Percentiles rank a stretch among this genome's conserved stretches.
Conservation (phyloP, 208 protist species). For the Jaenimonas drosophilae region DNA sequence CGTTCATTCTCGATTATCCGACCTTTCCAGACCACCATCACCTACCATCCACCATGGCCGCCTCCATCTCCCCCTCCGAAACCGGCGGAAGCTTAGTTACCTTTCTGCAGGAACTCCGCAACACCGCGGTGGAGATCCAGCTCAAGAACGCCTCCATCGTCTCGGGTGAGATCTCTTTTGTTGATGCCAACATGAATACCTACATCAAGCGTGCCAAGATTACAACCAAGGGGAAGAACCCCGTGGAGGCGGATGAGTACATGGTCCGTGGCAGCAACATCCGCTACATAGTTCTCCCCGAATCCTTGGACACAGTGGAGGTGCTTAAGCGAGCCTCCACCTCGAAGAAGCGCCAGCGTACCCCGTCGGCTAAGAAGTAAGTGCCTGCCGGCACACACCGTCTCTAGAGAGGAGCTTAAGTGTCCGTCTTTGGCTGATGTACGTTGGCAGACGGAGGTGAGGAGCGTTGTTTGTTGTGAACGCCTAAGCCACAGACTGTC, state of each 20-base stretch:
- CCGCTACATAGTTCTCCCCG: slow-evolving; percentile 96
- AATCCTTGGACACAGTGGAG: slow-evolving; percentile 93
- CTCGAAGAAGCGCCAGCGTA: slow-evolving; percentile 8
- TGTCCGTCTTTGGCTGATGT: too few species aligned
- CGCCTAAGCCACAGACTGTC: too few species aligned
- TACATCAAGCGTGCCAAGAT: slow-evolving; percentile 97
- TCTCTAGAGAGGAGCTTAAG: not conserved
- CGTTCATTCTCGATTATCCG: too few species aligned
- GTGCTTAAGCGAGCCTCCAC: slow-evolving; percentile 56
- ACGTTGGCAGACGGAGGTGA: too few species aligned
- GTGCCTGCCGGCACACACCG: not conserved
- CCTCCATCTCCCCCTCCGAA: slow-evolving; percentile 32
- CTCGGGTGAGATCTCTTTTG: slow-evolving; percentile 69
- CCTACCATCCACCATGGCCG: too few species aligned
- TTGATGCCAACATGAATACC: slow-evolving; percentile 96
- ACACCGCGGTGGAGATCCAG: slow-evolving; percentile 97
- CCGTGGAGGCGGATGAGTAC: slow-evolving; percentile 92
- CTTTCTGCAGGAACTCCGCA: slow-evolving; percentile 97
- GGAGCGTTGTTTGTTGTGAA: not conserved
- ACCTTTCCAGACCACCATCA: too few species aligned
- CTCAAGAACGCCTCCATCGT: slow-evolving; percentile 98
- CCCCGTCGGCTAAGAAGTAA: not conserved
- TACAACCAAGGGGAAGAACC: slow-evolving; percentile 94
- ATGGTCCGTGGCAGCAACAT: slow-evolving; percentile 97
- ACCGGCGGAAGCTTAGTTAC: slow-evolving; percentile 76